Base-by-base conservation (phyloP, 1,284 basidiomycete species). In the Bjerkandera adusta region DNA sequence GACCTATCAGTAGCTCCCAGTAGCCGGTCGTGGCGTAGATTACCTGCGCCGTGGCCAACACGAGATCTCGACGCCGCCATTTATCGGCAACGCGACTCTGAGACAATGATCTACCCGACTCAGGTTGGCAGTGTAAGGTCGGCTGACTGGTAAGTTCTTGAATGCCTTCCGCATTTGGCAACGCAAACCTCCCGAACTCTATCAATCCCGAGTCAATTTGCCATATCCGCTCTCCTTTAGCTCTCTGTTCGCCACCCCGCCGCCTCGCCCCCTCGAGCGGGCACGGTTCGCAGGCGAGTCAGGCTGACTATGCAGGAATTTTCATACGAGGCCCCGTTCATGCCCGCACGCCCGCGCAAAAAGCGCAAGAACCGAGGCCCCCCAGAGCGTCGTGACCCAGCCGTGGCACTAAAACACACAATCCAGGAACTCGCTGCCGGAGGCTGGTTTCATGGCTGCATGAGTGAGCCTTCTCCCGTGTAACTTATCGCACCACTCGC, bases 291-390 rank as follows among this genome's bases (percentile, higher is more conserved):
- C 7, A 35, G 7, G 20, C 36, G 27, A 42, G 32, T n/a, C 36
- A 48, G 15, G 44, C 26, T 38, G 41, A 36, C 33, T 13, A 49
- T 43, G 33, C 22, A 25, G 43, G 52, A 37, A 44, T 73, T 72
- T 51, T 53, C 51, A 21, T 71, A 72, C 51, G 57, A 58, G 13
- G 63, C 65, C 49, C 57, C 61, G 2, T 71, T 71, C 56, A 63
- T 51, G 18, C 76, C 71, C 48, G 39, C 59, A 10, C 55, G 58
- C 38, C 53, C 56, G 10, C 57, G 57, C 48, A 63, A 61, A 52
- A 63, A 64, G 50, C 64, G 61, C 55, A 65, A 59, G 53, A 60
- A 57, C 46, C 58, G 54, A 54, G 47, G 48, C n/a, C 47, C 48
- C 15, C 41, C 43, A 12, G 55, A 53, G 5, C 51, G 41, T 16